Evolutionary conservation across 2,329 filamentous ascomycete species (phyloP), one percentile per base, ranked within the genome.

Genomic region (Fusarium verrucosum): DNA sequence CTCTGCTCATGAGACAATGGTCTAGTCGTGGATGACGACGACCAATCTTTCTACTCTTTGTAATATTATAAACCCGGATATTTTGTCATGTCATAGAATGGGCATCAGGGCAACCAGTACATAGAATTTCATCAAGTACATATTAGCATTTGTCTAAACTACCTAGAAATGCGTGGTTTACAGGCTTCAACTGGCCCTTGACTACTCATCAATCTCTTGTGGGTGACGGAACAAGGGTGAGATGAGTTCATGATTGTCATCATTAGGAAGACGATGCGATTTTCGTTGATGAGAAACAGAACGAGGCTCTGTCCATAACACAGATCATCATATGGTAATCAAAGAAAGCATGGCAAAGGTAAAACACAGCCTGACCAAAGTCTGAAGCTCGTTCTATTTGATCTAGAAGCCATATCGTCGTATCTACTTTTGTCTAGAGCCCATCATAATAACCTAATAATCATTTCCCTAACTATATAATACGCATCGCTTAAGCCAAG

Each of bases 401-500:
- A 45, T 52, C 44, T 45, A 50, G 23, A 37, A 60, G 40, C 54
- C 66, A 58, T 68, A 50, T 61, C 38, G 19, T 65, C 64, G 32
- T 65, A 36, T 66, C 63, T 66, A 65, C 45, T 66, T 67, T 65
- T 66, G 53, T 66, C 63, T 67, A 61, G 32, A 41, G 35, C 49
- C 56, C 58, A 38, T 67, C 62, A 62, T 70, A 32, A 50, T 58
- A 60, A 50, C 53, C 23, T 37, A 36, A 46, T 40, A 41, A 45
- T 26, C 28, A 28, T 26, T 44, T 40, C 26, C 16, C 25, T 32
- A 49, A 35, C 41, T 17, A 36, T 35, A 50, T 36, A 22, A 17
- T 32, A 49, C 19, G 14, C 26, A 20, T 40, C 53, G 16, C 35
- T 65, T 76, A 83, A 51, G 70, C 77, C 63, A 92, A 75, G 19